These are phyloP conservation scores for Trichaptum fuscoviolaceum DNA, from an alignment of 768 basidiomycete genomes.

Conservation along the genomic window DNA sequence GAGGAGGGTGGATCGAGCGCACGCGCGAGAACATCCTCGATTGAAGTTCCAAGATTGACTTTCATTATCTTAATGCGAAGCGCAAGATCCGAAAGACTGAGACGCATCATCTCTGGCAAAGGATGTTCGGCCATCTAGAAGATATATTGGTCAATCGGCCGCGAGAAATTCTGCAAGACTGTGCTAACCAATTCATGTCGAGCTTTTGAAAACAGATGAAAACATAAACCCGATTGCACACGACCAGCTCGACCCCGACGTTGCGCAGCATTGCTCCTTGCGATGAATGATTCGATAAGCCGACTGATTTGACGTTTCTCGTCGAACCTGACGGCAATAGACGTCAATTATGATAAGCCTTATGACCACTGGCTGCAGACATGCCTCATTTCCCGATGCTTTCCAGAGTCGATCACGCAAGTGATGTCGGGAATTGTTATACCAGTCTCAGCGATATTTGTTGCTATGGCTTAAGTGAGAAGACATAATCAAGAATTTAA, in stretches of 20 bases:
- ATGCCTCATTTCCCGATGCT: conserved; percentile 90
- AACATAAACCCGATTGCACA: conserved; percentile 84
- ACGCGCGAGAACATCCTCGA: conserved; percentile 83
- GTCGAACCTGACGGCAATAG: conserved; percentile 58
- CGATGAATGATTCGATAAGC: conserved; percentile 86
- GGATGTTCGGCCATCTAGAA: conserved; percentile 81
- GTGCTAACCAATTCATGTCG: conserved; percentile 74
- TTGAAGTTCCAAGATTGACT: conserved; percentile 74
- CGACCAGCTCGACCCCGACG: conserved; percentile 88
- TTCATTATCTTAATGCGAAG: conserved; percentile 93
- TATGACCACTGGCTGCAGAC: conserved; percentile 7
- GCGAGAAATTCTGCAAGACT: conserved; percentile 8
- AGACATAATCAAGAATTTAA: neutral
- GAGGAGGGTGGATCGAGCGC: conserved; percentile 87
- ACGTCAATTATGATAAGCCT: conserved; percentile 3
- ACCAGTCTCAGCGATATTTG: conserved; percentile 94
- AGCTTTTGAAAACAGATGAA: conserved; percentile 90
- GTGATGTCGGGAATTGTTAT: conserved; percentile 98
- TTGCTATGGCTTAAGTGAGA: conserved; percentile 41
- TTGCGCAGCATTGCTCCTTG: conserved; percentile 87
- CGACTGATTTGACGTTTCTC: conserved; percentile 96
- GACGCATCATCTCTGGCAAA: conserved; percentile 90
- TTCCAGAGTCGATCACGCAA: conserved; percentile 91
- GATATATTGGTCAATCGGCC: neutral
- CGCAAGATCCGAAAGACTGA: conserved; percentile 88